Evolutionary conservation across 164 flowering plant genomes (phyloP).

Genomic region (Paratinospora sagittata): DNA sequence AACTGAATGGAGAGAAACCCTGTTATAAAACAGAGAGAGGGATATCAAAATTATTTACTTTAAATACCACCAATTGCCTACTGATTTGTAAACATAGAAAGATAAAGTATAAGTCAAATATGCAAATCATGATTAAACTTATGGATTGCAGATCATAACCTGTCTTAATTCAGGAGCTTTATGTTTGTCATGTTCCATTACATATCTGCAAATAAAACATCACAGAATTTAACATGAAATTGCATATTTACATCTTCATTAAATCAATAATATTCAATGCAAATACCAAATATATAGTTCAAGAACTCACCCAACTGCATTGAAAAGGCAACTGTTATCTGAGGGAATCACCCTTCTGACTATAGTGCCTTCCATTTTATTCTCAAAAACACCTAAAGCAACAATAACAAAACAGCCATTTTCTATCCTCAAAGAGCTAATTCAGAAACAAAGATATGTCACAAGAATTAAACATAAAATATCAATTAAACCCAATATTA

Average conservation of each 20-base stretch:
- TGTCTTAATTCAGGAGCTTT: conserved; percentile 86
- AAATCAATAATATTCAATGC: neutral
- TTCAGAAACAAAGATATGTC: neutral
- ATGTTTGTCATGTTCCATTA: conserved; percentile 82
- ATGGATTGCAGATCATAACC: conserved; percentile 31
- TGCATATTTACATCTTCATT: neutral
- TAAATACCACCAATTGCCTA: neutral
- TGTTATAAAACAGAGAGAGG: neutral
- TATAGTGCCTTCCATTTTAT: conserved; percentile 67
- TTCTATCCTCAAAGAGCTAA: neutral
- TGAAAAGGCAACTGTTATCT: conserved; percentile 96
- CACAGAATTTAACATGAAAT: neutral
- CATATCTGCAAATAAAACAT: conserved; percentile 50
- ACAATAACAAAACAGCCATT: neutral
- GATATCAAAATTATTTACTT: neutral
- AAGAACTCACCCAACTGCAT: conserved; percentile 77
- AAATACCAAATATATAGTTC: neutral
- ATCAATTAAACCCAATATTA: conserved; percentile 3
- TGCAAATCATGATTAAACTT: neutral
- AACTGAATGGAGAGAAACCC: neutral
- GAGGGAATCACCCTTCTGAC: conserved; percentile 93
- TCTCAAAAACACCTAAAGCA: conserved; percentile 22
- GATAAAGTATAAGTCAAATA: neutral
- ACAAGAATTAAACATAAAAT: neutral
- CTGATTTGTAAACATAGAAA: neutral